Percentiles rank a stretch among this genome's conserved stretches.
Evolutionary conservation across 169 alveolate genomes (phyloP).

Genomic region (Plasmodium gallinaceum): DNA sequence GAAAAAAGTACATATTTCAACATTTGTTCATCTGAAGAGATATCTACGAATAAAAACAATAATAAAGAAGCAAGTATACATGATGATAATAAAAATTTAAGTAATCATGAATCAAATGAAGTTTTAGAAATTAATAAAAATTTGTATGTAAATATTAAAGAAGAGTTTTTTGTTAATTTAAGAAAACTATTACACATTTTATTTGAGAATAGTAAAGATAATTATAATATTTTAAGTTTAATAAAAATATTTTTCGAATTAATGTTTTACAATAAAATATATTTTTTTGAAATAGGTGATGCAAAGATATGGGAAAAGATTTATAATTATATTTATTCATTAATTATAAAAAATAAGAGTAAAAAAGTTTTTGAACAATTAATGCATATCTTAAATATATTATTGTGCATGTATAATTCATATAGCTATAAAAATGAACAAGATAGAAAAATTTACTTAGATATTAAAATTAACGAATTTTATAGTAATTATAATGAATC

Average conservation of each 20-base stretch:
- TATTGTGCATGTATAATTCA: conserved; percentile 56
- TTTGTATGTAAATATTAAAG: not conserved
- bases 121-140: conserved; percentile 5
- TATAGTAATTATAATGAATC: conserved; percentile 7
- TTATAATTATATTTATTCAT: conserved; percentile 37
- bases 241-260: conserved; percentile 63
- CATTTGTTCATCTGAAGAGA: not conserved
- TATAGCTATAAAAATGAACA: conserved; percentile 52
- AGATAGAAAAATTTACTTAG: conserved; percentile 17
- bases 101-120: not conserved
- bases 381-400: conserved; percentile 67
- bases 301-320: conserved; percentile 44
- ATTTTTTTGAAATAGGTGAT: conserved; percentile 38
- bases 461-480: conserved; percentile 50
- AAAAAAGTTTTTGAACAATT: conserved; percentile 51
- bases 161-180: conserved; percentile 11
- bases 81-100: no score
- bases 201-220: conserved; percentile 15
- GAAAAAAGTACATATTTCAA: not conserved
- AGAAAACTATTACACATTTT: conserved; percentile 43
- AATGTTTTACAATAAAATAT: conserved; percentile 46
- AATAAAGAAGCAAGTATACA: no score
- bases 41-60: not conserved
- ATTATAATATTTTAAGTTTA: conserved; percentile 20
- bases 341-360: conserved; percentile 34